These are phyloP conservation scores for Actinomortierella wolfii DNA, from an alignment of 371 early-diverging fungal genomes.

Conservation along the genomic window DNA sequence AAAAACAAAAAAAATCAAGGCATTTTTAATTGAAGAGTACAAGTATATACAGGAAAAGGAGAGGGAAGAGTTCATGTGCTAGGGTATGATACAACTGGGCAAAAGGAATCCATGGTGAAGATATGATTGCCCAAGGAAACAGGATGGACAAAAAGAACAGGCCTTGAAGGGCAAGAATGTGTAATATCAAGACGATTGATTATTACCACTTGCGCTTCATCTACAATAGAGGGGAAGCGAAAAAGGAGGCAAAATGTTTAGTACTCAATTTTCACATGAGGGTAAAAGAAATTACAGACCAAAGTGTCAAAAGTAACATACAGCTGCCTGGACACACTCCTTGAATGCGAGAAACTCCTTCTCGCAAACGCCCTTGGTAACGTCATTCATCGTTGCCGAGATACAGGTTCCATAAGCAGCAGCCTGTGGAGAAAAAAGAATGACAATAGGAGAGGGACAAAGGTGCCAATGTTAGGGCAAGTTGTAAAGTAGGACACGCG, in stretches of 20 bases:
- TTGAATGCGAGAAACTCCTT: conserved; percentile 66
- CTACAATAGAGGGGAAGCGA: conserved; percentile 4
- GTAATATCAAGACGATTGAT: neutral
- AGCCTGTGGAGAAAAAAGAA: conserved; percentile 21
- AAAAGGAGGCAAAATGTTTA: neutral
- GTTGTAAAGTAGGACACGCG: no score
- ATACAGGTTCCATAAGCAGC: conserved; percentile 64
- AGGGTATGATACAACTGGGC: no score
- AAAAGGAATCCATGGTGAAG: no score
- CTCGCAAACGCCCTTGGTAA: conserved; percentile 59
- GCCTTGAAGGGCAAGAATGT: neutral
- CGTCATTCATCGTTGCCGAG: conserved; percentile 55
- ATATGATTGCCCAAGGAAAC: no score
- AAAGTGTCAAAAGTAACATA: conserved; percentile 37
- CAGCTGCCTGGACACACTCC: conserved; percentile 58
- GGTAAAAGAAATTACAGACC: neutral
- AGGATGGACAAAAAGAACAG: no score
- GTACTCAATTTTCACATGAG: neutral
- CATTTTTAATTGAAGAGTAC: no score
- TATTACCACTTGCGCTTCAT: conserved; percentile 42
- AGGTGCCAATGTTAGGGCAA: no score
- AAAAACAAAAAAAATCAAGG: no score
- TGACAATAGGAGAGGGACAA: neutral
- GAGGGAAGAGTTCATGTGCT: no score
- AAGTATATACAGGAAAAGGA: no score